phyloP scores from a whole-genome alignment of 2,329 filamentous ascomycete genomes.

The Thielaviopsis euricoi region DNA sequence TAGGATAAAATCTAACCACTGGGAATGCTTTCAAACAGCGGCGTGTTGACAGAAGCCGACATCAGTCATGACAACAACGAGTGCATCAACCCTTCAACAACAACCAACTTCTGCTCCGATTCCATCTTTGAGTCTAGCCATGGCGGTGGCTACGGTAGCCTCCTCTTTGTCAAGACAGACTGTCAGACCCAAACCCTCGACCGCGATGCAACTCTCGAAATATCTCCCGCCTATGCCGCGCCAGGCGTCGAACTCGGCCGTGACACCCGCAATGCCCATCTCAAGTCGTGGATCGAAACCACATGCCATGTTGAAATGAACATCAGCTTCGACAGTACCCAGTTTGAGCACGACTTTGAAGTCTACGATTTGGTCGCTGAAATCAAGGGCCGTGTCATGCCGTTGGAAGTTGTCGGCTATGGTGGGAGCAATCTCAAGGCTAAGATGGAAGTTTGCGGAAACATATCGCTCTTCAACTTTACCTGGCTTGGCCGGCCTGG shows the following conservation, averaged over 20 bases:
- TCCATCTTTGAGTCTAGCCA: background rate
- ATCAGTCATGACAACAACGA: background rate
- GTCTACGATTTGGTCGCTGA: conserved; percentile 3
- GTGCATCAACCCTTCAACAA: background rate
- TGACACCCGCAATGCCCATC: conserved; percentile 5
- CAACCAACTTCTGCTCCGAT: conserved; percentile 4
- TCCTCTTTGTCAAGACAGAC: conserved; percentile 6
- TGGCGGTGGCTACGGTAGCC: conserved; percentile 1
- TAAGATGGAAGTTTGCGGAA: conserved; percentile 9
- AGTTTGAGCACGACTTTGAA: background rate
- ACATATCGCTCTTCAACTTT: conserved; percentile 7
- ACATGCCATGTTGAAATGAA: conserved; percentile 7
- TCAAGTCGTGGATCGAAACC: conserved; percentile 6
- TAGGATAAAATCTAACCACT: background rate
- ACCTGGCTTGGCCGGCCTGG: background rate
- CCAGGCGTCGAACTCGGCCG: conserved; percentile 8
- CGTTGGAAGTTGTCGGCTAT: background rate
- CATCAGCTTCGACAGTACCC: background rate
- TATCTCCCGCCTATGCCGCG: background rate
- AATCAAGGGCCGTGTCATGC: conserved; percentile 3
- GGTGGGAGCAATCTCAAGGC: conserved; percentile 5
- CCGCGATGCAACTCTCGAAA: background rate
- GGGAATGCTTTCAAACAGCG: background rate
- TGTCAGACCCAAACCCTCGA: conserved; percentile 4
- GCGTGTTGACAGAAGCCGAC: background rate